Base-by-base conservation (phyloP, 2,329 filamentous ascomycete genomes). In the Arthroderma sp. region DNA sequence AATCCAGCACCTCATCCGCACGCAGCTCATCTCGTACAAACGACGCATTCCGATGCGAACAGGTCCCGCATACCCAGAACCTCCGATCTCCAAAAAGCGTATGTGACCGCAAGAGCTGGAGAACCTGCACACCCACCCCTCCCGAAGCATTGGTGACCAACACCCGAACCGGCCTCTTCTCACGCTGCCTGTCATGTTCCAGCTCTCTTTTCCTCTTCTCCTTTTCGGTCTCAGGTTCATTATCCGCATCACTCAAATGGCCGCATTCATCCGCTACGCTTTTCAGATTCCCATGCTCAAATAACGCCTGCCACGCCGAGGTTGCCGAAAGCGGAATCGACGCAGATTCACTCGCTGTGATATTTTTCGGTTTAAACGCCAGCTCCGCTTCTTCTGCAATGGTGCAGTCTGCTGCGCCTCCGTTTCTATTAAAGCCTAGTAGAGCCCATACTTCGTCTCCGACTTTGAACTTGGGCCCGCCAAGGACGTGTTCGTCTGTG, bases 281-380 rank as follows among this genome's bases (percentile, higher is more conserved):
- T 43, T 63, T 55, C 37, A 67, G 50, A 2, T 53, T 54, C 4
- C 58, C 62, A 47, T 66, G 58, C 9, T 48, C 53, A 48, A 66
- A 67, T 29, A 68, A 52, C 3, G 61, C 63, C 52, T 68, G 63
- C 62, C 64, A 69, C 6, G 62, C 66, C 29, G 62, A 66, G 43
- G 68, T 55, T 5, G 56, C 60, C 1, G 62, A 58, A 4, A 66
- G 49, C 0, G 65, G 64, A 7, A 68, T 54, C 3, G 64, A 58
- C 5, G 60, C 58, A 2, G 62, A 62, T 42, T 62, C 58, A 4
- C 53, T 54, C 0, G 57, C 54, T 11, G 53, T 55, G 29, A 66
- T 53, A 47, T 64, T 66, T n/a, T 44, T 47, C 8, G 64, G 64
- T 42, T 64, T 65, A 30, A 56, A 52, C 8, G 63, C 57, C 27